A percentile compares a stretch with the other conserved stretches of the same genome.
These are phyloP conservation scores for Globisporangium mamillatum DNA, from an alignment of 352 stramenopile genomes.

Conservation along the genomic window DNA sequence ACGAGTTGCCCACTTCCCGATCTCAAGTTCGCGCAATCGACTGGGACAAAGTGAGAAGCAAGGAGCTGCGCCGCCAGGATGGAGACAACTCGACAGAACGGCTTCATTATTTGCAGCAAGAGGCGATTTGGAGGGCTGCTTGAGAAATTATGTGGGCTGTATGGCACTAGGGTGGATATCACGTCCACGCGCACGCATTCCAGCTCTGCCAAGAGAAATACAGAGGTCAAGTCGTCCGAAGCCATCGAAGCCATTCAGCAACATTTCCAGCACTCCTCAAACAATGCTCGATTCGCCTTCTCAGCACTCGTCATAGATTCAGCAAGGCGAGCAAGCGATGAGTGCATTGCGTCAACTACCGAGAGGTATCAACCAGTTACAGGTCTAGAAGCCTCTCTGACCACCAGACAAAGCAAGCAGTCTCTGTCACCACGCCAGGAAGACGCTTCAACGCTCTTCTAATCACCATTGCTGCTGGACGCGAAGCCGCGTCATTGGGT, in stretches of 20 bases:
- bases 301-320: too few species aligned
- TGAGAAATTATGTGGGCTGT: background rate
- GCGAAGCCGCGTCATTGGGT: too few species aligned
- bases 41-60: background rate
- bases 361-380: too few species aligned
- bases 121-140: background rate
- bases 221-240: background rate
- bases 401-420: too few species aligned
- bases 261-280: background rate
- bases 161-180: background rate
- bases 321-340: too few species aligned
- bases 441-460: too few species aligned
- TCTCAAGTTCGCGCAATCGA: background rate
- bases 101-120: background rate
- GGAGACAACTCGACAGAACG: background rate
- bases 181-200: background rate
- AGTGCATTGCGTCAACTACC: too few species aligned
- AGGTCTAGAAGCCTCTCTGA: too few species aligned
- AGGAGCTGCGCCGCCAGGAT: background rate
- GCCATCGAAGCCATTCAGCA: background rate
- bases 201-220: background rate
- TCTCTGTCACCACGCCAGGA: too few species aligned
- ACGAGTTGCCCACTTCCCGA: background rate
- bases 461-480: too few species aligned
- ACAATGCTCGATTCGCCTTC: too few species aligned